Evolutionary conservation across 257 asterid species (phyloP).

Genomic region (Nicotiana paniculata): DNA sequence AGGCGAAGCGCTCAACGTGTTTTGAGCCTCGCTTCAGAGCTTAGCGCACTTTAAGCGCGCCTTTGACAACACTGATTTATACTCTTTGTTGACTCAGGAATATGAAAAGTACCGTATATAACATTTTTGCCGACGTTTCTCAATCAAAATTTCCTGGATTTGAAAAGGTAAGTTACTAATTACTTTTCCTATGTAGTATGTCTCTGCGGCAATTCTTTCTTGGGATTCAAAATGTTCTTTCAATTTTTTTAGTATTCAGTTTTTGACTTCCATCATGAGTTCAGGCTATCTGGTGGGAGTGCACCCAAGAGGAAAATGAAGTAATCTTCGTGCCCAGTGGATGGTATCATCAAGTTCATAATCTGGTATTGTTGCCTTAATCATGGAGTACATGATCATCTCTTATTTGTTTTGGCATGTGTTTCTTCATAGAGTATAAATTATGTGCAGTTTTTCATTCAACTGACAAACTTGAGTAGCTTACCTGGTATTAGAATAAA

Average conservation of each 20-base stretch:
- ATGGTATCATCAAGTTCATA: conserved; percentile 98
- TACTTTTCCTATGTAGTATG: background rate
- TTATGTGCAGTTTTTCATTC: background rate
- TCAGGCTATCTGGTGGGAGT: conserved; percentile 86
- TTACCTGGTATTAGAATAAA: background rate
- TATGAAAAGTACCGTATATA: conserved; percentile 65
- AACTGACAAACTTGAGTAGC: background rate
- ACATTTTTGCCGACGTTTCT: conserved; percentile 71
- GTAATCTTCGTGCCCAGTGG: conserved; percentile 96
- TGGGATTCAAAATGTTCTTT: background rate
- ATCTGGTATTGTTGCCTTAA: conserved; percentile 50
- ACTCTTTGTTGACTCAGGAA: conserved; percentile 39
- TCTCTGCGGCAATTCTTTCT: background rate
- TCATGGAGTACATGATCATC: background rate
- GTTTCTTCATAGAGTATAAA: background rate
- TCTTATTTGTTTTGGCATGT: background rate
- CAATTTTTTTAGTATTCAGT: background rate
- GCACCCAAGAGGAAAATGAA: conserved; percentile 75
- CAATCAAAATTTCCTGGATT: conserved; percentile 62
- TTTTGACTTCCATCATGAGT: background rate
- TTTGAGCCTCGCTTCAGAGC: too few relatives aligned
- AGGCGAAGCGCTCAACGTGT: too few relatives aligned
- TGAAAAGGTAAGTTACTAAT: conserved; percentile 46
- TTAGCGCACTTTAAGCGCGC: too few relatives aligned
- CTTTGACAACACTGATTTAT: too few relatives aligned